Conservation (phyloP, 2,329 filamentous ascomycete genomes). For the Penicillium sp. region DNA sequence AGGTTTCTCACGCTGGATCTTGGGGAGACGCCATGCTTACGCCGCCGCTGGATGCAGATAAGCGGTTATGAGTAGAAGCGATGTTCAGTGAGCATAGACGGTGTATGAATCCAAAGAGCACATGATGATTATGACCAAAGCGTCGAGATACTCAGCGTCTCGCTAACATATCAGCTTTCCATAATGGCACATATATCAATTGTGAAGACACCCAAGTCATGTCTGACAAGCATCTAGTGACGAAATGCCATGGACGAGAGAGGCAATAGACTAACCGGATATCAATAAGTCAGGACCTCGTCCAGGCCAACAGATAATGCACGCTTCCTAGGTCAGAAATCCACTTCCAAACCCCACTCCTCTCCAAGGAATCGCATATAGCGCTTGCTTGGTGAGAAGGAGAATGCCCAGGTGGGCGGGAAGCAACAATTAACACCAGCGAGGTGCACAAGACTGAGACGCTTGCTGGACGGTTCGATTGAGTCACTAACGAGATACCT, state of each 20-base stretch:
- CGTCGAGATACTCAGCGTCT: not conserved
- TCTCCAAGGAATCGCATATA: conserved; percentile 38
- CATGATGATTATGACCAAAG: not conserved
- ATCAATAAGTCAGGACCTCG: not conserved
- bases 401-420: conserved; percentile 15
- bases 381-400: conserved; percentile 36
- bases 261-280: no score
- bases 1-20: conserved; percentile 1
- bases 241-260: no score
- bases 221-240: no score
- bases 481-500: conserved; percentile 14
- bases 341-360: conserved; percentile 15
- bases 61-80: conserved; percentile 18
- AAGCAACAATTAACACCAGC: conserved; percentile 14
- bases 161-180: not conserved
- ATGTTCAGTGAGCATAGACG: not conserved
- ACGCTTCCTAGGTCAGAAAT: not conserved
- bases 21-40: conserved; percentile 23
- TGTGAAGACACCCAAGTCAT: not conserved
- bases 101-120: not conserved
- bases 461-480: conserved; percentile 6
- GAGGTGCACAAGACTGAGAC: not conserved
- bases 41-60: conserved; percentile 30
- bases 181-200: not conserved
- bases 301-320: not conserved